A percentile compares a stretch with the other conserved stretches of the same genome.
Evolutionary conservation across 305 asterid genomes (phyloP).

Genomic region (Fraxinus latifolia): DNA sequence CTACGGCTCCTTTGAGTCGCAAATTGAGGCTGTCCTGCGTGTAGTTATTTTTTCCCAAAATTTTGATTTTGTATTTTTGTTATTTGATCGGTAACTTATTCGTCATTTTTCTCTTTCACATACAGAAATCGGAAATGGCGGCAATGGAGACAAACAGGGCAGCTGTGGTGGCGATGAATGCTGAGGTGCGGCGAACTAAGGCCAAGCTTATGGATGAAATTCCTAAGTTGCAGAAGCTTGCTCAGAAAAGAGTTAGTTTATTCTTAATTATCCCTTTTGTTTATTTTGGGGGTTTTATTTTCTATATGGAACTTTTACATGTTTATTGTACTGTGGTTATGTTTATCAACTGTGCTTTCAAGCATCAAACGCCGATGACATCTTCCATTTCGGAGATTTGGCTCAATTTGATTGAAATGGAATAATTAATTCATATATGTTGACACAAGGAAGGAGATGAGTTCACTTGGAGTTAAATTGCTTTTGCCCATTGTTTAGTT

Average conservation of each 20-base stretch:
- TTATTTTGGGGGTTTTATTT: neutral
- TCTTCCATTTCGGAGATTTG: neutral
- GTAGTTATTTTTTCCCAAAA: slow-evolving; percentile 24
- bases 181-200: slow-evolving; percentile 85
- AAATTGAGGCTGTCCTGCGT: slow-evolving; percentile 54
- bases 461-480: neutral
- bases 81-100: neutral
- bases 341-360: neutral
- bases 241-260: slow-evolving; percentile 58
- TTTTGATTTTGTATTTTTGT: neutral
- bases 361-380: neutral
- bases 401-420: neutral
- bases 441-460: neutral
- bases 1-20: slow-evolving; percentile 61
- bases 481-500: neutral
- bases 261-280: neutral
- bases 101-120: neutral
- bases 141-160: slow-evolving; percentile 76
- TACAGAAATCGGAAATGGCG: slow-evolving; percentile 63
- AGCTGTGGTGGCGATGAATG: slow-evolving; percentile 73
- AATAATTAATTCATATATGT: neutral
- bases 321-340: neutral
- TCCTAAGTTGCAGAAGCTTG: slow-evolving; percentile 73
- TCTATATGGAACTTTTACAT: neutral
- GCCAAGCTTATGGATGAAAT: slow-evolving; percentile 76